Evolutionary conservation across 2,329 filamentous ascomycete species (phyloP).

Genomic region (Neocucurbitaria cava): DNA sequence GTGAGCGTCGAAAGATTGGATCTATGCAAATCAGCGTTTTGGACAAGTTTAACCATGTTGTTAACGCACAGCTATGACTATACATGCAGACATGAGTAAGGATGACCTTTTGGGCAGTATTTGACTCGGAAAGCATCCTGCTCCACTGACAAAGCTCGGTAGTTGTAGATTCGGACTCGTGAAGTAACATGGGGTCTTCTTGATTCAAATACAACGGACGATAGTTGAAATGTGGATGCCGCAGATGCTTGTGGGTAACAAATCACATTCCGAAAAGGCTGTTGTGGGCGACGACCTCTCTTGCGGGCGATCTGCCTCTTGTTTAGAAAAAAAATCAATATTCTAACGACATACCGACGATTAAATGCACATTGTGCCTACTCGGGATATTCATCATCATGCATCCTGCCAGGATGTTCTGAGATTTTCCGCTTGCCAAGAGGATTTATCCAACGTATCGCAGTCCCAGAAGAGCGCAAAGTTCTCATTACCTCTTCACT

Average conservation of each 20-base stretch:
- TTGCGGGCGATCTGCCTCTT: not conserved
- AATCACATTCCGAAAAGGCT: too few species aligned
- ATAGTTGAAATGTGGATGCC: too few species aligned
- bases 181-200: not conserved
- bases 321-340: not conserved
- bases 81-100: not conserved
- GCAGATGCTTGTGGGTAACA: too few species aligned
- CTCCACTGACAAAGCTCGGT: not conserved
- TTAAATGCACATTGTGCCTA: not conserved
- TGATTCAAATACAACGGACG: not conserved
- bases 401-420: not conserved
- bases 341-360: not conserved
- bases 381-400: not conserved
- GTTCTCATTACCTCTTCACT: too few species aligned
- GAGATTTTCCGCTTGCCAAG: not conserved
- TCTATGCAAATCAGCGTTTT: not conserved
- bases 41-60: not conserved
- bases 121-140: not conserved
- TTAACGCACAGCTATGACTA: not conserved
- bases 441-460: not conserved
- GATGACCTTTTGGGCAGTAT: not conserved
- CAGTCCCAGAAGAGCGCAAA: not conserved
- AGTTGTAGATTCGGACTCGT: not conserved
- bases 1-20: not conserved
- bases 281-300: too few species aligned